These are phyloP conservation scores for Psilocybe cubensis DNA, from an alignment of 768 basidiomycete genomes.

Conservation along the genomic window DNA sequence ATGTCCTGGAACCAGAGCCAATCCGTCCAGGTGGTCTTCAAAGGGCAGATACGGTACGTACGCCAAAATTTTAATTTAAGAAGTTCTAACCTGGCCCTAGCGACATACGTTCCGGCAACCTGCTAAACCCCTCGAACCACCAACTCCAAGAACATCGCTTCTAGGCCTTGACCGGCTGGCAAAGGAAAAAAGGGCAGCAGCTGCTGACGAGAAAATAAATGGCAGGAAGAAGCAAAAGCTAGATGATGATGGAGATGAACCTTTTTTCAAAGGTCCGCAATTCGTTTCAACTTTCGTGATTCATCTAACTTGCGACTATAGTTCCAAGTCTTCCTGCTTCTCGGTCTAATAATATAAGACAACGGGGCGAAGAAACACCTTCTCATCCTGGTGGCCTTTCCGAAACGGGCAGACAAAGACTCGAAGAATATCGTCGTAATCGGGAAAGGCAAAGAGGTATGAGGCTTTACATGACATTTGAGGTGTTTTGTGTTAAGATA, in stretches of 20 bases:
- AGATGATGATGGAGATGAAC: slow-evolving; percentile 65
- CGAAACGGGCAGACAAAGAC: slow-evolving; percentile 63
- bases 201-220: slow-evolving; percentile 43
- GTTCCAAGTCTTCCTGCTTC: slow-evolving; percentile 77
- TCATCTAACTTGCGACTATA: slow-evolving; percentile 31
- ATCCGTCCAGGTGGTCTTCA: slow-evolving; percentile 79
- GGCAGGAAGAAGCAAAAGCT: slow-evolving; percentile 67
- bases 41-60: slow-evolving; percentile 61
- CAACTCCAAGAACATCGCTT: slow-evolving; percentile 77
- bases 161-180: slow-evolving; percentile 91
- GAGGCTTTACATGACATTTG: slow-evolving; percentile 5
- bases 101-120: slow-evolving; percentile 83
- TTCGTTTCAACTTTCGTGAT: neutral
- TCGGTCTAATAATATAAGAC: slow-evolving; percentile 60
- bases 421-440: slow-evolving; percentile 79
- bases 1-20: slow-evolving; percentile 83
- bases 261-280: slow-evolving; percentile 84
- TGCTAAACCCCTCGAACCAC: slow-evolving; percentile 71
- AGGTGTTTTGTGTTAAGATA: too few relatives aligned
- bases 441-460: slow-evolving; percentile 72
- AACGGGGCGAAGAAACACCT: slow-evolving; percentile 88
- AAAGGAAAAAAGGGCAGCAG: slow-evolving; percentile 79
- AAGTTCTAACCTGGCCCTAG: slow-evolving; percentile 38
- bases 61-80: neutral
- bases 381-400: slow-evolving; percentile 92